phyloP scores from a whole-genome alignment of 176 grass and related monocot genomes.

The Carex myosuroides region DNA sequence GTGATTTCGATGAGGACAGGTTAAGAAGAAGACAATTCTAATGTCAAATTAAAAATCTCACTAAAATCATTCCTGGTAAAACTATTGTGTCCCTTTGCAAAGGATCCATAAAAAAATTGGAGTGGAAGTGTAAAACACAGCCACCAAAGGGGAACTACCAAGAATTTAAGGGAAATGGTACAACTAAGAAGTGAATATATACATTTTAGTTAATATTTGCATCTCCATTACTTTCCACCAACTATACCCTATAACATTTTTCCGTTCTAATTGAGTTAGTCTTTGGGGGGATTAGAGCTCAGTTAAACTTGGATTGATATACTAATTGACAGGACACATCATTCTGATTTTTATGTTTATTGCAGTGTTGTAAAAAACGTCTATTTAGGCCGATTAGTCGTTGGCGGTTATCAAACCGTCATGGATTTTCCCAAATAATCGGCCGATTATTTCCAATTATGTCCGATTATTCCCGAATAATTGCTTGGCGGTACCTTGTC shows the following conservation, averaged over 20 bases:
- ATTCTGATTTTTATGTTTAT: not conserved
- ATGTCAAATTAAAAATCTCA: not conserved
- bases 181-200: not conserved
- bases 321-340: not conserved
- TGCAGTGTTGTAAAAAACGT: too few relatives aligned
- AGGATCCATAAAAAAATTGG: not conserved
- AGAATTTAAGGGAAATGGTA: not conserved
- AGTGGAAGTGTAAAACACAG: not conserved
- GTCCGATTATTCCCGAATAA: too few relatives aligned
- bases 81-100: not conserved
- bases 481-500: too few relatives aligned
- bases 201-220: not conserved
- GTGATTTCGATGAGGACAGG: not conserved
- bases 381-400: too few relatives aligned
- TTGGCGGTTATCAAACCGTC: too few relatives aligned
- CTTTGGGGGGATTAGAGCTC: not conserved
- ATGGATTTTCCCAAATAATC: too few relatives aligned
- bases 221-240: not conserved
- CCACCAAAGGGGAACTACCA: not conserved
- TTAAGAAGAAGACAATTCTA: not conserved
- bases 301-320: not conserved
- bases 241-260: not conserved
- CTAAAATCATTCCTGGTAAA: not conserved
- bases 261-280: not conserved
- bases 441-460: too few relatives aligned